These are phyloP conservation scores for Podospora australis DNA, from an alignment of 495 filamentous ascomycete genomes.

Conservation along the genomic window DNA sequence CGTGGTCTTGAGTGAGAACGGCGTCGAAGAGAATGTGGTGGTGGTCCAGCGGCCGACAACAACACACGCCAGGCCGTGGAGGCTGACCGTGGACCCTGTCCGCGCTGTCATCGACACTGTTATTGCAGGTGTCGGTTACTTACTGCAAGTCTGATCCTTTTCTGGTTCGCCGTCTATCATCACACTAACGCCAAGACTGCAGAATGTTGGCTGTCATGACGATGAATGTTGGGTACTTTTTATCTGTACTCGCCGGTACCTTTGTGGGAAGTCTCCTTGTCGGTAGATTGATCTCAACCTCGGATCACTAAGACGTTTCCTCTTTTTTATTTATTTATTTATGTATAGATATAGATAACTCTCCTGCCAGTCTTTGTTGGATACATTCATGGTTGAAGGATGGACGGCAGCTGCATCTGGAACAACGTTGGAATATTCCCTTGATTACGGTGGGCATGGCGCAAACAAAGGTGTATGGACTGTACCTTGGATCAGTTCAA, in stretches of 20 bases:
- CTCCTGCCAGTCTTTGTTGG: too few species aligned
- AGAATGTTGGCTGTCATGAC: constrained; percentile 99
- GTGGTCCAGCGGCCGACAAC: constrained; percentile 52
- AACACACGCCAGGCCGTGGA: constrained; percentile 54
- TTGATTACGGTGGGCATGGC: too few species aligned
- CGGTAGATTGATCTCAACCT: constrained; percentile 53
- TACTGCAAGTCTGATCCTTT: constrained; percentile 64
- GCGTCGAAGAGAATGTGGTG: constrained; percentile 66
- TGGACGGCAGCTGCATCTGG: too few species aligned
- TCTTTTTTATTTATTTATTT: too few species aligned
- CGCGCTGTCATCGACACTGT: constrained; percentile 62
- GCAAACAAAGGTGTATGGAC: too few species aligned
- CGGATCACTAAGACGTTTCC: constrained; percentile 27
- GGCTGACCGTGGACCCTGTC: constrained; percentile 70
- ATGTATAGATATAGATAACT: too few species aligned
- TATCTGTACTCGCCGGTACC: constrained; percentile 73
- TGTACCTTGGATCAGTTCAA: too few species aligned
- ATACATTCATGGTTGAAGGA: too few species aligned
- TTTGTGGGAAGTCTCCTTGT: constrained; percentile 79
- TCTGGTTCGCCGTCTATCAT: too few species aligned
- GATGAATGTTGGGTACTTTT: constrained; percentile 93
- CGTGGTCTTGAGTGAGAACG: constrained; percentile 57
- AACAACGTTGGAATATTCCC: too few species aligned
- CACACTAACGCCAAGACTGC: constrained; percentile 4
- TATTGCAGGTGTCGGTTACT: constrained; percentile 71